These are phyloP conservation scores for Papilionanthe hybrid DNA, from an alignment of 116 monocot species.

Conservation along the genomic window DNA sequence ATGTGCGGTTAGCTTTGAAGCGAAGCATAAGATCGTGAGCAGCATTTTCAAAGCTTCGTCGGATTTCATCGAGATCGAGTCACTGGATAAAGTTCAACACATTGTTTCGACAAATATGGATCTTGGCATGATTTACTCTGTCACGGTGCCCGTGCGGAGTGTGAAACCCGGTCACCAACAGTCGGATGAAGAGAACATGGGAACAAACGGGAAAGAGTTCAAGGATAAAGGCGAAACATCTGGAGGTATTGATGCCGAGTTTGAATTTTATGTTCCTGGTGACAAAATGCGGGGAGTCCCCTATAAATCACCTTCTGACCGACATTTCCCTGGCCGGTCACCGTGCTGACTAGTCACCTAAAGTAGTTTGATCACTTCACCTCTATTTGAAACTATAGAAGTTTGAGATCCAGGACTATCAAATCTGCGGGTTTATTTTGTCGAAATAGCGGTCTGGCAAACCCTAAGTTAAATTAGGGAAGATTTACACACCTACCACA, in stretches of 20 bases:
- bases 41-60: conserved; percentile 58
- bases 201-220: conserved; percentile 59
- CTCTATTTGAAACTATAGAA: too few relatives aligned
- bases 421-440: too few relatives aligned
- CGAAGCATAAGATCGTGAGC: conserved; percentile 85
- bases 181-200: conserved; percentile 66
- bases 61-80: conserved; percentile 91
- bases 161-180: conserved; percentile 78
- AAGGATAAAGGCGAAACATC: conserved; percentile 70
- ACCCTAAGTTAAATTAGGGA: too few relatives aligned
- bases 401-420: too few relatives aligned
- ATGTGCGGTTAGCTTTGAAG: conserved; percentile 82
- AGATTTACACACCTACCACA: too few relatives aligned
- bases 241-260: conserved; percentile 74
- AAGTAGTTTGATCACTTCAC: too few relatives aligned
- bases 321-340: too few relatives aligned
- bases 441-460: too few relatives aligned
- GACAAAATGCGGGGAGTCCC: conserved; percentile 17
- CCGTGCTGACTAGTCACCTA: too few relatives aligned
- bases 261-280: conserved; percentile 78
- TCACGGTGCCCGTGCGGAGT: conserved; percentile 70
- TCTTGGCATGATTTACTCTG: conserved; percentile 82
- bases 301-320: too few relatives aligned
- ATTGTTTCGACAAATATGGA: conserved; percentile 64
- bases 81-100: conserved; percentile 80